phyloP scores from a whole-genome alignment of 768 basidiomycete species.

The Leucocoprinus leucothites region DNA sequence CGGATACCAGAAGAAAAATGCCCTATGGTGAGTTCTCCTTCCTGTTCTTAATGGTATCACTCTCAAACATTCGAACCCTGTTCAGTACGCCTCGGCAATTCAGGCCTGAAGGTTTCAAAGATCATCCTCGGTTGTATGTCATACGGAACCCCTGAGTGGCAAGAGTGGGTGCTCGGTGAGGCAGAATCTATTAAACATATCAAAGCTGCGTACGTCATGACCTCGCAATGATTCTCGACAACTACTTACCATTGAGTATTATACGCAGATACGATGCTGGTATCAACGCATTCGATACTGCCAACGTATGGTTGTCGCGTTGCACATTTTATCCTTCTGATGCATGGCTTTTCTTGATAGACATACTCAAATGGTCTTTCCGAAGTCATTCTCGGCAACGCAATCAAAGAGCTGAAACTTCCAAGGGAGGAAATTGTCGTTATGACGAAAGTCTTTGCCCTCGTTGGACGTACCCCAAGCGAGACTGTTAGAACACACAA shows the following conservation, averaged over 20 bases:
- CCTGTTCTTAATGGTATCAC: neutral
- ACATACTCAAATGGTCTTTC: conserved; percentile 65
- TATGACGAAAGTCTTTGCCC: conserved; percentile 57
- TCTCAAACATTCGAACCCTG: neutral
- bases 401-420: conserved; percentile 59
- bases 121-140: conserved; percentile 64
- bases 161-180: conserved; percentile 44
- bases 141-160: conserved; percentile 53
- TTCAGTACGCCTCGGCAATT: conserved; percentile 47
- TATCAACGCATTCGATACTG: conserved; percentile 61
- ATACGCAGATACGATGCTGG: conserved; percentile 50
- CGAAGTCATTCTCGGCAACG: conserved; percentile 67
- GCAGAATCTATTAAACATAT: conserved; percentile 53
- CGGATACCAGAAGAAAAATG: neutral
- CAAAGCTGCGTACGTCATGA: conserved; percentile 36
- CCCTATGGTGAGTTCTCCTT: neutral
- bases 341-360: conserved; percentile 22
- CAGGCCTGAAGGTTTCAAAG: conserved; percentile 63
- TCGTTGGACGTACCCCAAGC: conserved; percentile 24
- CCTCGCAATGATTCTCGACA: neutral
- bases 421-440: conserved; percentile 77
- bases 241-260: neutral
- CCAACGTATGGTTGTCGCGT: conserved; percentile 35
- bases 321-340: neutral
- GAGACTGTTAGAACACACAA: conserved; percentile 5